Evolutionary conservation across 495 filamentous ascomycete genomes (phyloP).

Genomic region (Hypoxylon lienhwacheense): DNA sequence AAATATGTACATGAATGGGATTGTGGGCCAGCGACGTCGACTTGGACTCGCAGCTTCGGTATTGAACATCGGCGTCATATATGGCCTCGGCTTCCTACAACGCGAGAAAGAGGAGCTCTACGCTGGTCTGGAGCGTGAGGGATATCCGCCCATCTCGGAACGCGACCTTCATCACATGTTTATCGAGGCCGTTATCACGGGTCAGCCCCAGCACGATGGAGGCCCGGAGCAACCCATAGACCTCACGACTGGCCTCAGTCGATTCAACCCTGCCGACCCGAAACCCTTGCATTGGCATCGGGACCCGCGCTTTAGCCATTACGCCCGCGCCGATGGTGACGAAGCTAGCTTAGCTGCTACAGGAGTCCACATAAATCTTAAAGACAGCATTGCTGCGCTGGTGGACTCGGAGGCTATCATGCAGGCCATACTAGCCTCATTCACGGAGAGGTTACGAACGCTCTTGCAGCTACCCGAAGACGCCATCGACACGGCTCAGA

Average conservation of each 20-base stretch:
- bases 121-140: constrained; percentile 46
- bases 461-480: constrained; percentile 40
- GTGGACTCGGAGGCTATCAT: constrained; percentile 18
- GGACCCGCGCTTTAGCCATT: constrained; percentile 48
- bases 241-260: constrained; percentile 46
- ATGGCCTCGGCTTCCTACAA: constrained; percentile 60
- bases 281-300: constrained; percentile 43
- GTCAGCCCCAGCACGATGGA: constrained; percentile 31
- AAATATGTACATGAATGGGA: constrained; percentile 58
- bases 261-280: constrained; percentile 34
- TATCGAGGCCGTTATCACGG: constrained; percentile 56
- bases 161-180: constrained; percentile 63
- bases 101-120: constrained; percentile 49
- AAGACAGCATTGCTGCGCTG: constrained; percentile 30
- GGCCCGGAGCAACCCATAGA: constrained; percentile 27
- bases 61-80: constrained; percentile 60
- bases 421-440: constrained; percentile 26
- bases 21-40: constrained; percentile 42
- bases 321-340: constrained; percentile 15
- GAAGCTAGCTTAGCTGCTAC: neutral
- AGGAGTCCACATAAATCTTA: constrained; percentile 19
- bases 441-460: constrained; percentile 34
- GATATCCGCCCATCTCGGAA: constrained; percentile 59
- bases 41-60: constrained; percentile 45
- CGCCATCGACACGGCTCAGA: constrained; percentile 30